Percentiles rank a stretch among this genome's conserved stretches.
Conservation (phyloP, 2,329 filamentous ascomycete species). For the Venturiaceae sp. region DNA sequence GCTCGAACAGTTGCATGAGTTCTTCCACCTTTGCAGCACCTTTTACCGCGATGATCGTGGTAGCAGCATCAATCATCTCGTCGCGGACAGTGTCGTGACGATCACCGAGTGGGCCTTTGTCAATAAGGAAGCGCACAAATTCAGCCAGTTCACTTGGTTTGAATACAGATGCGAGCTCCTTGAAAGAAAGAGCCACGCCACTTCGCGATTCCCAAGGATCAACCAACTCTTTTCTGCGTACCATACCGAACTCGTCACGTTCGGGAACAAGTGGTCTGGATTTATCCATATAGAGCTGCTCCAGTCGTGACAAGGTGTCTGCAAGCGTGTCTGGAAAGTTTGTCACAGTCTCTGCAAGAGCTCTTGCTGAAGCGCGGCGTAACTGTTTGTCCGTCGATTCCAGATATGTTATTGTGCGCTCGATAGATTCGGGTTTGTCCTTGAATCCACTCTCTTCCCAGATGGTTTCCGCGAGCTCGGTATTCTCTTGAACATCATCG, state of each 20-base stretch:
- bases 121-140: conserved; percentile 79
- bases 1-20: conserved; percentile 87
- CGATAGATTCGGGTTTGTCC: conserved; percentile 54
- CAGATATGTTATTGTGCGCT: conserved; percentile 66
- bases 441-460: conserved; percentile 90
- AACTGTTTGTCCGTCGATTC: conserved; percentile 73
- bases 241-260: conserved; percentile 91
- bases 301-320: conserved; percentile 53
- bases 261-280: conserved; percentile 75
- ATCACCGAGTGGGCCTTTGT: conserved; percentile 80
- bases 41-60: conserved; percentile 67
- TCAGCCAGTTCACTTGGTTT: conserved; percentile 59
- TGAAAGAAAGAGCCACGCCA: conserved; percentile 80
- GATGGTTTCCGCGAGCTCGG: conserved; percentile 72
- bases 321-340: conserved; percentile 50
- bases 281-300: conserved; percentile 64
- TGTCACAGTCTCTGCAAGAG: conserved; percentile 65
- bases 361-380: conserved; percentile 70
- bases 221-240: conserved; percentile 73
- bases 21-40: conserved; percentile 77
- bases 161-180: conserved; percentile 65
- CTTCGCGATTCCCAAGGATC: conserved; percentile 90
- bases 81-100: conserved; percentile 65
- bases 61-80: conserved; percentile 89
- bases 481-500: conserved; percentile 82